These are phyloP conservation scores for Triticum aestivum DNA, from an alignment of 176 grass and related monocot species.

Conservation along the genomic window IWGSC_CS_RefSeq_v2.1 NC_057798.1:255841415-255841914, in stretches of 20 bases:
- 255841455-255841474: conserved; percentile 40
- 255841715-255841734: conserved; percentile 45
- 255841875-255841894: too few relatives aligned
- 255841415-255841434: conserved; percentile 42
- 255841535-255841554: conserved; percentile 54
- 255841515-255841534: conserved; percentile 87
- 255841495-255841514: conserved; percentile 80
- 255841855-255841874: neutral
- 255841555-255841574: conserved; percentile 72
- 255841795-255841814: neutral
- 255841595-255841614: conserved; percentile 81
- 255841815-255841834: conserved; percentile 3
- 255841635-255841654: conserved; percentile 52
- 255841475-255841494: conserved; percentile 72
- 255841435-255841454: conserved; percentile 53
- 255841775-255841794: conserved; percentile 59
- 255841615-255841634: conserved; percentile 55
- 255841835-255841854: conserved; percentile 22
- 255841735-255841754: conserved; percentile 63
- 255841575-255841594: conserved; percentile 80
- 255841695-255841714: conserved; percentile 9
- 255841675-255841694: conserved; percentile 49
- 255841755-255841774: conserved; percentile 63
- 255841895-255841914: too few relatives aligned
- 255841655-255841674: conserved; percentile 55